Percentiles rank a stretch among this genome's conserved stretches.
These are phyloP conservation scores for Parasitella parasitica DNA, from an alignment of 371 early-diverging fungal genomes.

Conservation along the genomic window DNA sequence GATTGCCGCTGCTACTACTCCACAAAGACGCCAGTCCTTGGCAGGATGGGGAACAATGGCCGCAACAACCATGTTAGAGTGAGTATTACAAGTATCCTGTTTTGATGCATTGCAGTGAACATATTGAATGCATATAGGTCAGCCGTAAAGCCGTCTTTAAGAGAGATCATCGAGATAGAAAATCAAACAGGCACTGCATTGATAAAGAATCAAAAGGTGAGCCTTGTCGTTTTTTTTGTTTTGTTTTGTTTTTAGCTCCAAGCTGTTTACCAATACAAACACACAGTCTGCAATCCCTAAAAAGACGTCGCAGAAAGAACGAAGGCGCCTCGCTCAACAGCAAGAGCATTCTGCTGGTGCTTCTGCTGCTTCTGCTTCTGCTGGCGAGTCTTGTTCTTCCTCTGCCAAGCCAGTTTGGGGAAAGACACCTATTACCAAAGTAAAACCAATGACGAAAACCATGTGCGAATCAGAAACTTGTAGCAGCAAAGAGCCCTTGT, in stretches of 20 bases:
- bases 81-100: background rate
- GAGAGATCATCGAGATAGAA: conserved; percentile 38
- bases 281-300: conserved; percentile 22
- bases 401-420: conserved; percentile 45
- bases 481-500: background rate
- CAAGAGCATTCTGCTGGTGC: conserved; percentile 23
- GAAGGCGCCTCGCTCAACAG: conserved; percentile 34
- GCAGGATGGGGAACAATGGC: conserved; percentile 8
- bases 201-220: conserved; percentile 16
- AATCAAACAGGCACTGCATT: background rate
- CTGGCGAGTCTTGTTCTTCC: conserved; percentile 9
- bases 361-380: too few relatives aligned
- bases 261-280: too few relatives aligned
- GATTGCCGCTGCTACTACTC: background rate
- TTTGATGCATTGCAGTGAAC: too few relatives aligned
- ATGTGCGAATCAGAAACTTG: background rate
- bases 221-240: too few relatives aligned
- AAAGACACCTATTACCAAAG: conserved; percentile 12
- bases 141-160: conserved; percentile 26
- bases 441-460: conserved; percentile 2
- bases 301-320: conserved; percentile 50
- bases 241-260: too few relatives aligned
- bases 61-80: background rate
- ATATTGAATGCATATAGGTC: too few relatives aligned
- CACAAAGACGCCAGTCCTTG: background rate